Conservation (phyloP, 1,139 yeast genomes). For the Blastobotrys persicus region DNA sequence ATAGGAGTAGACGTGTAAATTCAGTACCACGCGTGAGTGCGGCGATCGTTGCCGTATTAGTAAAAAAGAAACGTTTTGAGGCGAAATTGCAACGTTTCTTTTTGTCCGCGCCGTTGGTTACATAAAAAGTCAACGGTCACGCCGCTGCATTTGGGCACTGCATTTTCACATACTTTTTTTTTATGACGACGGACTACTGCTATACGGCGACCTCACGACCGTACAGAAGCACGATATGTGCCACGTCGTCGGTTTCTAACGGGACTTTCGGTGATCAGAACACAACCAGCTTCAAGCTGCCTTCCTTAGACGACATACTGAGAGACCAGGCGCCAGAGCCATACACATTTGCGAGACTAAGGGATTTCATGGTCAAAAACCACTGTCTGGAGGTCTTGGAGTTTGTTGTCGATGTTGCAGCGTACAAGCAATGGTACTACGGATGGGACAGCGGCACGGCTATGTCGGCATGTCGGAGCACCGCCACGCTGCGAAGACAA, state of each 20-base stretch:
- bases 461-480: slow-evolving; percentile 13
- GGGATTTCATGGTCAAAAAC: slow-evolving; percentile 32
- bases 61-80: background rate
- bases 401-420: slow-evolving; percentile 34
- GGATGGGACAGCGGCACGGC: slow-evolving; percentile 11
- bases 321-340: slow-evolving; percentile 30
- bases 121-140: background rate
- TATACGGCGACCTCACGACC: background rate
- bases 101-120: background rate
- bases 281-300: slow-evolving; percentile 18
- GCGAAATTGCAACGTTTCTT: background rate
- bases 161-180: background rate
- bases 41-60: background rate
- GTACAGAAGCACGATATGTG: background rate
- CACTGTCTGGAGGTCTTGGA: slow-evolving; percentile 40
- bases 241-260: background rate
- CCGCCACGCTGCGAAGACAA: slow-evolving; percentile 12
- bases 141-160: background rate
- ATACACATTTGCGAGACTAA: slow-evolving; percentile 32
- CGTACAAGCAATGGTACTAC: slow-evolving; percentile 29
- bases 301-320: slow-evolving; percentile 33
- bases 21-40: background rate
- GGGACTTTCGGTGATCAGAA: too few relatives aligned
- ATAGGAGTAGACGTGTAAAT: too few relatives aligned
- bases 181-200: background rate